Percentiles rank a stretch among this genome's conserved stretches.
Conservation (phyloP, 2,329 filamentous ascomycete species). For the Ophiostoma himal-ulmi region DNA sequence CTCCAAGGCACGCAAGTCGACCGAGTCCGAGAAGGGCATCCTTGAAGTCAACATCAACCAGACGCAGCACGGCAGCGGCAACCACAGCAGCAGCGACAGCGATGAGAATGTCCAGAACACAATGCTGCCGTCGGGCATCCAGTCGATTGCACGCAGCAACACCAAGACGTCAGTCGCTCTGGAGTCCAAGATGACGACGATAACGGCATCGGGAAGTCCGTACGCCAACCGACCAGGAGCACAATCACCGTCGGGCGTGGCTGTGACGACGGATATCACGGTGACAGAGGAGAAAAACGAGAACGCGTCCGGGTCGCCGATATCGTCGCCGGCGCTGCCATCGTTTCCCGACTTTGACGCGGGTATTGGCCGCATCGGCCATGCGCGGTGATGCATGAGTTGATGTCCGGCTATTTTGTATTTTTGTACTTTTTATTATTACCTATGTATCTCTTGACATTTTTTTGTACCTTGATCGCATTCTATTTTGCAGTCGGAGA, state of each 20-base stretch:
- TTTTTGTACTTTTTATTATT: not conserved
- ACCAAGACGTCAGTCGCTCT: not conserved
- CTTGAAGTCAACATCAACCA: not conserved
- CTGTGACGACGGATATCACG: constrained; percentile 8
- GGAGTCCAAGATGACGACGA: not conserved
- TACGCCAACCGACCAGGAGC: not conserved
- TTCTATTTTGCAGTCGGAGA: not conserved
- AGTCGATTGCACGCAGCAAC: not conserved
- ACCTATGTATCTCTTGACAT: not conserved
- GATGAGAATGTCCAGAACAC: not conserved
- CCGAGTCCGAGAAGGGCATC: constrained; percentile 20
- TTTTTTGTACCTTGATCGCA: not conserved
- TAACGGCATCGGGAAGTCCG: not conserved
- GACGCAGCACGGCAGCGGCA: not conserved
- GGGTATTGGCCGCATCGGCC: not conserved
- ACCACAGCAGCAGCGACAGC: not conserved
- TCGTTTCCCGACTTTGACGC: not conserved
- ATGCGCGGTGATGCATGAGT: not conserved
- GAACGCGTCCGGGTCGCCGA: not conserved
- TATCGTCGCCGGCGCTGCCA: not conserved
- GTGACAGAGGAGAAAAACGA: constrained; percentile 10
- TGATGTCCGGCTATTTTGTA: not conserved
- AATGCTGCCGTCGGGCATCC: constrained; percentile 2
- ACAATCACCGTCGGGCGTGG: constrained; percentile 10
- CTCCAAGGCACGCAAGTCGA: constrained; percentile 19